A percentile compares a stretch with the other conserved stretches of the same genome.
These are phyloP conservation scores for Fusarium penzigii DNA, from an alignment of 2,329 filamentous ascomycete genomes.

Conservation along the genomic window DNA sequence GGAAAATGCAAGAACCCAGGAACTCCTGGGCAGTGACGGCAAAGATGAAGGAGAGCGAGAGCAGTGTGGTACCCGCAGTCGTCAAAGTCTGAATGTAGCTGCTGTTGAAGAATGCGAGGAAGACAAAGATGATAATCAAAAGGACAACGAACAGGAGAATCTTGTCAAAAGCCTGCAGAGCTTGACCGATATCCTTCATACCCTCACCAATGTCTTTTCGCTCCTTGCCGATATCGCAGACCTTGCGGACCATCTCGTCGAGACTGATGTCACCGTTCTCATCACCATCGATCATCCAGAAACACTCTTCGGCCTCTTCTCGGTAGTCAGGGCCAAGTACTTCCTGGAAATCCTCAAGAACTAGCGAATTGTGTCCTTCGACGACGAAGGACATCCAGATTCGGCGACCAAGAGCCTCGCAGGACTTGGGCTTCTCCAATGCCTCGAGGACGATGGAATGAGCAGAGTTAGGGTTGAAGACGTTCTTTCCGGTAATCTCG, in stretches of 20 bases:
- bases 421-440: slow-evolving; percentile 78
- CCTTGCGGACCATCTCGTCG: slow-evolving; percentile 90
- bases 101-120: slow-evolving; percentile 85
- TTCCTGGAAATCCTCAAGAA: slow-evolving; percentile 79
- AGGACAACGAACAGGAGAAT: slow-evolving; percentile 81
- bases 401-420: slow-evolving; percentile 89
- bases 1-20: slow-evolving; percentile 96
- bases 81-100: slow-evolving; percentile 83
- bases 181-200: slow-evolving; percentile 97
- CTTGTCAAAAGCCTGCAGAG: slow-evolving; percentile 86
- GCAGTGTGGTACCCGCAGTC: slow-evolving; percentile 85
- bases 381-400: slow-evolving; percentile 99
- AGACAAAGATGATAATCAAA: slow-evolving; percentile 80
- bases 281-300: slow-evolving; percentile 78
- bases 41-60: slow-evolving; percentile 97
- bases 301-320: slow-evolving; percentile 82
- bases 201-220: slow-evolving; percentile 87
- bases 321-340: slow-evolving; percentile 77
- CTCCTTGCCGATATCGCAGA: slow-evolving; percentile 81
- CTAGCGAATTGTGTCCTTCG: slow-evolving; percentile 80
- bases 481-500: slow-evolving; percentile 92
- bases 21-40: slow-evolving; percentile 90
- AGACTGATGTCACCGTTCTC: slow-evolving; percentile 92
- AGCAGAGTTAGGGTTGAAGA: slow-evolving; percentile 89
- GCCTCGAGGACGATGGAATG: slow-evolving; percentile 90